Evolutionary conservation across 805 yeast genomes (phyloP), one percentile per base, ranked within the genome.

Genomic region (Millerago galiae): DNA sequence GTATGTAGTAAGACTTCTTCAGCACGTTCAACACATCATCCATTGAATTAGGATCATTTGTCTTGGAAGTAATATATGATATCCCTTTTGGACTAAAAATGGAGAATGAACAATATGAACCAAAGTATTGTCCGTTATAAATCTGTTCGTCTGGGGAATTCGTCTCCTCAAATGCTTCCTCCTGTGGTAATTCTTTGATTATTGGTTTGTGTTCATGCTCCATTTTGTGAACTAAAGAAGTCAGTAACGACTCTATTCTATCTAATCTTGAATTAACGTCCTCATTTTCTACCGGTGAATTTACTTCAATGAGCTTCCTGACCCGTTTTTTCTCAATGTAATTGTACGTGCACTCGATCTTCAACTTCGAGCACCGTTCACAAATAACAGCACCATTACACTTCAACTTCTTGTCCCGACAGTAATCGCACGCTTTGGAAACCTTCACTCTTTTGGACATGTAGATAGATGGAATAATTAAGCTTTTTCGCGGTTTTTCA

Each of bases 391-490:
- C 75, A 10, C 89, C 90, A 55, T 83, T 88, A 61, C 93, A 83
- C 55, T 81, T 82, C 42, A 83, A 86, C 54, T 83, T 83, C 58
- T 82, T 82, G 58, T 75, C 79, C 14, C 90, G 56, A 43, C 76
- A 71, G 41, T 62, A 63, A 49, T 71, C 75, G 53, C 76, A 71
- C 10, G 75, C 75, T 26, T 68, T 64, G 8, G 65, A 55, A 13
- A 28, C 31, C 13, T 28, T 28, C 7, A 7, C 24, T 21, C 24
- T 21, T 21, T 21, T 21, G 24, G 24, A 21, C 24, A 21, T 21
- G n/a, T n/a, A n/a, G n/a, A n/a, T n/a, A n/a, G n/a, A n/a, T n/a
- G n/a, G n/a, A n/a, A n/a, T n/a, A n/a, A n/a, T n/a, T n/a, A n/a
- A n/a, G n/a, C n/a, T n/a, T n/a, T n/a, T n/a, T n/a, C n/a, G n/a